A percentile compares a stretch with the other conserved stretches of the same genome.
phyloP scores from a whole-genome alignment of 208 protist species.

The Trypanosoma melophagium region DNA sequence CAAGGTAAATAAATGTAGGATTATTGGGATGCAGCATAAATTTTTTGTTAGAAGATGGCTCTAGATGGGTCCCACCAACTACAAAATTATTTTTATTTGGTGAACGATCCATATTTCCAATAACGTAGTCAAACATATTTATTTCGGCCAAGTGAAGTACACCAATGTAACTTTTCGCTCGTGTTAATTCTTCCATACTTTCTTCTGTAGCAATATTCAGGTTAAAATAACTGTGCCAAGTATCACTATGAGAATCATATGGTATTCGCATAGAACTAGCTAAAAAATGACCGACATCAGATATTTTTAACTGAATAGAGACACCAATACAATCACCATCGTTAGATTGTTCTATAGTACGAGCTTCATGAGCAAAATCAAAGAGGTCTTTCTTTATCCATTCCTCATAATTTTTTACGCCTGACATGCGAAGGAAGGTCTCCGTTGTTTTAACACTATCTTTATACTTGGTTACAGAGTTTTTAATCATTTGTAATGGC shows the following conservation, averaged over 20 bases:
- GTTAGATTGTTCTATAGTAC: not conserved
- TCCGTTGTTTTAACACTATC: constrained; percentile 14
- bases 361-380: constrained; percentile 9
- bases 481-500: constrained; percentile 29
- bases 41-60: not conserved
- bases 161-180: not conserved
- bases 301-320: constrained; percentile 39
- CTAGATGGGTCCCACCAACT: constrained; percentile 22
- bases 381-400: constrained; percentile 45
- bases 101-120: constrained; percentile 43
- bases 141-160: constrained; percentile 37
- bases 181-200: constrained; percentile 1
- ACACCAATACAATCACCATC: constrained; percentile 25
- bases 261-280: constrained; percentile 28
- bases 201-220: constrained; percentile 9
- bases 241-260: constrained; percentile 31
- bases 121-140: constrained; percentile 39
- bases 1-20: constrained; percentile 41
- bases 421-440: constrained; percentile 20
- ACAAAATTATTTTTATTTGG: constrained; percentile 56
- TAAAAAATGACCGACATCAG: constrained; percentile 36
- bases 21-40: constrained; percentile 32
- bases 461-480: constrained; percentile 23
- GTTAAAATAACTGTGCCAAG: constrained; percentile 34
- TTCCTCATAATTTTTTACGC: constrained; percentile 26